Percentiles rank a stretch among this genome's conserved stretches.
phyloP scores from a whole-genome alignment of 129 eudicot species.

The Pulicaria dysenterica region DNA sequence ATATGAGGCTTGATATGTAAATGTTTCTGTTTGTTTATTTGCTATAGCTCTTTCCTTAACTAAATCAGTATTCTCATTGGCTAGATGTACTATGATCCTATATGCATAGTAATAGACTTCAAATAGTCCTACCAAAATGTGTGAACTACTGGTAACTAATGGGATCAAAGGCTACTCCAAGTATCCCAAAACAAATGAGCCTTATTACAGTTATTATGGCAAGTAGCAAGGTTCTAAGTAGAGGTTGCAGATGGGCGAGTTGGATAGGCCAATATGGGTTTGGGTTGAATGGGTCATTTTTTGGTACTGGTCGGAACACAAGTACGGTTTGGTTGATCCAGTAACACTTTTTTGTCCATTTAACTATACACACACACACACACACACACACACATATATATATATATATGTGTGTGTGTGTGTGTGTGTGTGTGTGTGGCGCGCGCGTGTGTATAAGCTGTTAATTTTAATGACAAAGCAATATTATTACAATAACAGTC shows the following conservation, averaged over 20 bases:
- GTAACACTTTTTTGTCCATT: not conserved
- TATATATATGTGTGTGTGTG: too few relatives aligned
- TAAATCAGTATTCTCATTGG: too few relatives aligned
- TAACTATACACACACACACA: not conserved
- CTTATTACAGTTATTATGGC: not conserved
- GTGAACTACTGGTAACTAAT: constrained; percentile 3
- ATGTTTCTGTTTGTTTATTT: too few relatives aligned
- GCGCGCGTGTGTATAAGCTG: not conserved
- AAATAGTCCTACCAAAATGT: not conserved
- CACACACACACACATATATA: too few relatives aligned
- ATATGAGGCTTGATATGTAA: too few relatives aligned
- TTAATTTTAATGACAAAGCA: not conserved
- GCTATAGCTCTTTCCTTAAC: too few relatives aligned
- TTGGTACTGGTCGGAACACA: not conserved
- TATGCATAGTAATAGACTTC: too few relatives aligned
- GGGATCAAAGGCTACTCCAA: constrained; percentile 1
- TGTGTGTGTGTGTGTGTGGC: too few relatives aligned
- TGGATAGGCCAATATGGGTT: not conserved
- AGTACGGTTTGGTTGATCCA: not conserved
- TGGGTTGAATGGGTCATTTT: not conserved
- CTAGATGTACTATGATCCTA: too few relatives aligned
- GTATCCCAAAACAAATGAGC: not conserved
- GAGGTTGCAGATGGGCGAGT: not conserved
- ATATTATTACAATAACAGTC: not conserved
- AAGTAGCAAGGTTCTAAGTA: not conserved